Evolutionary conservation across 345 rosid genomes (phyloP).

Genomic region (Erodium maritimum): DNA sequence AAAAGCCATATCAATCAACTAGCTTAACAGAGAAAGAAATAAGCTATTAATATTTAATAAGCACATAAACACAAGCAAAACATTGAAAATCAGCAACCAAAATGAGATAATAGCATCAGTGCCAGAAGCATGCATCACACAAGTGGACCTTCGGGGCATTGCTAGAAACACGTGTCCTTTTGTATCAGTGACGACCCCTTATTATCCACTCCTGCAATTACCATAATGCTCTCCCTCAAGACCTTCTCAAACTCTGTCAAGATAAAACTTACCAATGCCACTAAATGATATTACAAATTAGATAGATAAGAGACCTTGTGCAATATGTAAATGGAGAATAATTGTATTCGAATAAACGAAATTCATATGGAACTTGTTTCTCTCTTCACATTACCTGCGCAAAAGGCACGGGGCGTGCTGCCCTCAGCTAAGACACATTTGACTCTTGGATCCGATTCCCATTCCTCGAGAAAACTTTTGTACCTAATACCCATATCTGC

Average conservation of each 20-base stretch:
- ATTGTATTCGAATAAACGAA: neutral
- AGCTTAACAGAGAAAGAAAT: neutral
- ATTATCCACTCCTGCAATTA: conserved; percentile 37
- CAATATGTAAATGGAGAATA: neutral
- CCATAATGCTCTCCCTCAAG: conserved; percentile 21
- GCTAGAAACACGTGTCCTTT: conserved; percentile 56
- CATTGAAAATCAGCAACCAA: conserved; percentile 1
- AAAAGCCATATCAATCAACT: neutral
- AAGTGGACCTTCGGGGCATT: conserved; percentile 56
- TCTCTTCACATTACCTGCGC: conserved; percentile 43
- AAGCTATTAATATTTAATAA: neutral
- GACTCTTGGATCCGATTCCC: conserved; percentile 71
- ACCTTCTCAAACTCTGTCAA: conserved; percentile 22
- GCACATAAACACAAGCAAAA: neutral
- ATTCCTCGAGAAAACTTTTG: conserved; percentile 65
- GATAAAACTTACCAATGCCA: conserved; percentile 6
- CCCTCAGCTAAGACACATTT: conserved; percentile 75
- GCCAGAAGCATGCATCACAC: conserved; percentile 5
- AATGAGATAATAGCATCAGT: conserved; percentile 3
- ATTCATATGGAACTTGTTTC: neutral
- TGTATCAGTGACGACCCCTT: conserved; percentile 73
- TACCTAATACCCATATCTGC: conserved; percentile 76
- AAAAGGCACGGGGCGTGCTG: conserved; percentile 72
- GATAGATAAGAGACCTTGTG: neutral
- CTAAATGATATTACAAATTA: neutral